Evolutionary conservation across 106 monocot species (phyloP), one percentile per base, ranked within the genome.

Genomic region (Dioscorea zingiberensis): DNA sequence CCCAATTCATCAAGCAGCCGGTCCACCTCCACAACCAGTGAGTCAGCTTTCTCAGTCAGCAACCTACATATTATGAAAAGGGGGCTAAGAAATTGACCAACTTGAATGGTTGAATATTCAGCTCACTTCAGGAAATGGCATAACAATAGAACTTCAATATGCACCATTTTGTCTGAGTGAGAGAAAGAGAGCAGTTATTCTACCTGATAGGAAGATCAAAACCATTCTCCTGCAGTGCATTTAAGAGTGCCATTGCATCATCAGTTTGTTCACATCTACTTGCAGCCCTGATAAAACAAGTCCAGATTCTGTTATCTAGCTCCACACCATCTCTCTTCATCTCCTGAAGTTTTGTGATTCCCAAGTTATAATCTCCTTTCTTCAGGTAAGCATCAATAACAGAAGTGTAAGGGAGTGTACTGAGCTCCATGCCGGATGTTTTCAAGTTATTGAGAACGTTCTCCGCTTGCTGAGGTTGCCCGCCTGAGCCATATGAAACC

Each of bases 331-430:
- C 83, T 63, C 29, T 71, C 71, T 75, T 86, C 88, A 93, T 89
- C n/a, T 89, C 86, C 44, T 65, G 45, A 44, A 98, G 48, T 62
- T 81, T 93, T 55, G 73, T 60, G 44, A 93, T 84, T 59, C 81
- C 97, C 69, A 73, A 45, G 38, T 73, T 70, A 79, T 86, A 85
- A 59, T 98, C 83, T 26, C 84, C 77, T 78, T 74, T 77, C 69
- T 86, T 98, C 53, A 98, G 77, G 64, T 93, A 98, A 8, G 89
- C 92, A 80, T 98, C 97, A 66, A 98, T 89, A 16, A 98, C 86
- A 72, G 97, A 85, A 79, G 81, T 76, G 66, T 93, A 98, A 47
- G 80, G 85, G 58, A 98, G 83, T 58, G 97, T 80, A 51, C 62
- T 86, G 24, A 86, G 70, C 53, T 75, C 84, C 55, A 86, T 28